Percentiles rank a stretch among this genome's conserved stretches.
Conservation (phyloP, 768 basidiomycete species). For the Collybia mongolica region DNA sequence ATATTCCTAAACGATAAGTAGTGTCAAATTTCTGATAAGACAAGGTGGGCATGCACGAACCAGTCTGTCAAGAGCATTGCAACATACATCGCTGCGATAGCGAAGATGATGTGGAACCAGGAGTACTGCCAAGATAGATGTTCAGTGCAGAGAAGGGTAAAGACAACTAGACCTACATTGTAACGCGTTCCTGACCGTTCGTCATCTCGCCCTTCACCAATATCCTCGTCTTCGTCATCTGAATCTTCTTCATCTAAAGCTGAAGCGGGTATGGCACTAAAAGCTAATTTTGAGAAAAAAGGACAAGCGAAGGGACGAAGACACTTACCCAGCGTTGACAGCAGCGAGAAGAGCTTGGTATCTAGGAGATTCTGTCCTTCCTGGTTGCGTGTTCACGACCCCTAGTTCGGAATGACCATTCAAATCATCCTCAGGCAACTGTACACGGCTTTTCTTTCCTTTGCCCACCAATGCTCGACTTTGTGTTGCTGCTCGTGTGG, state of each 20-base stretch:
- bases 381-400: slow-evolving; percentile 81
- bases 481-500: slow-evolving; percentile 93
- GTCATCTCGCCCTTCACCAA: slow-evolving; percentile 82
- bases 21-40: not conserved
- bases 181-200: slow-evolving; percentile 93
- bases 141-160: slow-evolving; percentile 3
- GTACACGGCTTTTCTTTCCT: slow-evolving; percentile 61
- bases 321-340: slow-evolving; percentile 85
- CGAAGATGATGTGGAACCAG: slow-evolving; percentile 99
- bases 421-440: slow-evolving; percentile 54
- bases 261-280: slow-evolving; percentile 88
- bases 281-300: not conserved
- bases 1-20: slow-evolving; percentile 57
- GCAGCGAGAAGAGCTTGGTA: slow-evolving; percentile 95
- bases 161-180: slow-evolving; percentile 58
- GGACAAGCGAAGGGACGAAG: not conserved
- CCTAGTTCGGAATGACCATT: slow-evolving; percentile 65
- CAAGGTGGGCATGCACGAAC: slow-evolving; percentile 43
- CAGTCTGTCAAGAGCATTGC: slow-evolving; percentile 97
- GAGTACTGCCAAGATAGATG: slow-evolving; percentile 62
- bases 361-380: slow-evolving; percentile 79
- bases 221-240: slow-evolving; percentile 73
- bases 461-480: slow-evolving; percentile 86
- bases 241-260: slow-evolving; percentile 81
- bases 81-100: slow-evolving; percentile 96